phyloP scores from a whole-genome alignment of 441 rosid genomes.

The California macrophylla region DNA sequence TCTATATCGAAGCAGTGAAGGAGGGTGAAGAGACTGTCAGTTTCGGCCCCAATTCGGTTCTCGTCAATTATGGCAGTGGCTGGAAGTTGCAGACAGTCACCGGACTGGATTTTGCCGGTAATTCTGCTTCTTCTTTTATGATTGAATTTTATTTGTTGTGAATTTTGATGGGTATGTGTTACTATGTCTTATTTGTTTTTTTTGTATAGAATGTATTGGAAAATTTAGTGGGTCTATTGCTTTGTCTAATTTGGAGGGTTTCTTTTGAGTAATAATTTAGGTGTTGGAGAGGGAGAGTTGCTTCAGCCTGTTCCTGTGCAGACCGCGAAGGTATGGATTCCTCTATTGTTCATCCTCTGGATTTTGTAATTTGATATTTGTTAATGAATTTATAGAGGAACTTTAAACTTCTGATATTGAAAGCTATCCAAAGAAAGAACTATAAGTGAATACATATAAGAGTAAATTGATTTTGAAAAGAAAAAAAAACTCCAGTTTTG shows the following conservation, averaged over 20 bases:
- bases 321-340: constrained; percentile 18
- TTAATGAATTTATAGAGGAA: too few species aligned
- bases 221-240: background rate
- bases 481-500: background rate
- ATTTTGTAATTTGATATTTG: background rate
- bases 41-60: constrained; percentile 64
- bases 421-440: too few species aligned
- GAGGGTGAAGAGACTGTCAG: constrained; percentile 61
- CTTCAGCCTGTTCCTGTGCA: constrained; percentile 1
- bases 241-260: too few species aligned
- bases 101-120: constrained; percentile 37
- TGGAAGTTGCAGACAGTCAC: constrained; percentile 61
- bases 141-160: background rate
- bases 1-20: constrained; percentile 54
- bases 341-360: background rate
- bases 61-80: constrained; percentile 51
- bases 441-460: too few species aligned
- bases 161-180: background rate
- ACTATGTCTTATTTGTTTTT: background rate
- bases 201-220: background rate
- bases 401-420: too few species aligned
- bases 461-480: background rate
- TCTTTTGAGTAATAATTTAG: constrained; percentile 20
- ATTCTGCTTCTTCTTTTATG: background rate
- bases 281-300: constrained; percentile 17